Evolutionary conservation across 352 stramenopile species (phyloP), one percentile per base, ranked within the genome.

Genomic region (Phytophthora ramorum): DNA sequence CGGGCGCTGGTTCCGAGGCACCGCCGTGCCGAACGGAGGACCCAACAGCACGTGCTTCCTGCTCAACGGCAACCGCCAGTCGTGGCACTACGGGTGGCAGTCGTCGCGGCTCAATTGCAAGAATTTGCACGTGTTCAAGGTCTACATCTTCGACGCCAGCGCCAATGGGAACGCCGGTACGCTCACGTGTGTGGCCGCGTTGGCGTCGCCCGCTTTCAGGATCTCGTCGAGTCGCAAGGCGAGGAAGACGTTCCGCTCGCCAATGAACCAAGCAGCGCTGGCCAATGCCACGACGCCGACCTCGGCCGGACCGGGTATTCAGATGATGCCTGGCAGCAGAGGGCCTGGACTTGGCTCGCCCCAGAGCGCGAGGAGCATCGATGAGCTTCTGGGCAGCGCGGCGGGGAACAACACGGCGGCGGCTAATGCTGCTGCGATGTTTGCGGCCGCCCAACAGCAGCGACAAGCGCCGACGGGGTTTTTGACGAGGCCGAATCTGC

Each of bases 21-120:
- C 75, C 4, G 51, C 72, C 7, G 73, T 92, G 17, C 73, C 78
- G 4, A 60, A 66, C 53, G n/a, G 45, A 16, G 22, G 57, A 7
- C 13, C 43, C 24, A 45, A 60, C 50, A 60, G 69, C 24, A 73
- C 69, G 19, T 79, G 78, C 53, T 95, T 95, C 66, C 65, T 92
- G 47, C 72, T 95, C 51, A 95, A 95, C 63, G 87, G 87, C 32
- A 92, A 95, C 66, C 87, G 87, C 40, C 84, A 92, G 66, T 95
- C 84, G 49, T 95, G 87, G 87, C 87, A 95, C 66, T 95, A 95
- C 53, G 87, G 87, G 13, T 95, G 87, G 87, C 84, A 91, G 50
- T 95, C 87, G 4, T 95, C 87, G 24, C 76, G 87, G 1, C 76
- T 95, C 16, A 95, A 95, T 60, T 92, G 83, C 73, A 92, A 95